Base-by-base conservation (phyloP, 192 early-diverging fungal species). In the Kappamyces sp. region DNA sequence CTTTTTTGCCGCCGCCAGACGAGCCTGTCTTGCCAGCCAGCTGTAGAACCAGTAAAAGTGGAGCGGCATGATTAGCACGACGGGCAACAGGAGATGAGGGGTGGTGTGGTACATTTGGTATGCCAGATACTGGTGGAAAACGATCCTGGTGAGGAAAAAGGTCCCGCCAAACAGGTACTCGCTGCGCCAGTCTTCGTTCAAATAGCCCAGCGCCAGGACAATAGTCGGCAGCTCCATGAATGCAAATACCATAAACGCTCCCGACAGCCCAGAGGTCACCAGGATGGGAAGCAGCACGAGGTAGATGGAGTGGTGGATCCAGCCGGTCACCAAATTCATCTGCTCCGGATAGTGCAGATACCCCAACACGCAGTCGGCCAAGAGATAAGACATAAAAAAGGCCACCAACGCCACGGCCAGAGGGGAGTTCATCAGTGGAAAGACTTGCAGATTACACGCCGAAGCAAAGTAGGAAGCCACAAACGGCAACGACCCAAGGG, bases 271-370 rank as follows among this genome's bases (percentile, higher is more conserved):
- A 57, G 74, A 61, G 6, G 70, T 49, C 14, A 81, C 68, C 29
- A 83, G 68, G 5, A 78, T 62, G 0, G 72, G 59, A 30, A 71
- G 60, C 7, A 74, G 57, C 51, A 64, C 64, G 6, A 78, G 7
- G 46, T 81, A 86, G 37, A 70, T 51, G 12, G 63, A 66, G 52
- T 86, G 84, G 60, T 86, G 84, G 35, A 81, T 69, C 69, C 82
- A 86, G 8, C 82, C 84, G 9, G 76, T 84, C 12, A 86, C 43
- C 2, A 68, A 5, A 29, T 65, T 68, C 32, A 86, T 83, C 5
- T 72, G 72, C 9, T 71, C 67, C n/a, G 68, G 72, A 60, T 86
- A 84, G 47, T 66, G 79, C 9, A 73, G 3, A 8, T 62, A 32
- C 5, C 84, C 84, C n/a, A 86, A 60, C 1, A 58, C 39, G 5